phyloP scores from a whole-genome alignment of 768 basidiomycete genomes.

The Auricularia cornea region DNA sequence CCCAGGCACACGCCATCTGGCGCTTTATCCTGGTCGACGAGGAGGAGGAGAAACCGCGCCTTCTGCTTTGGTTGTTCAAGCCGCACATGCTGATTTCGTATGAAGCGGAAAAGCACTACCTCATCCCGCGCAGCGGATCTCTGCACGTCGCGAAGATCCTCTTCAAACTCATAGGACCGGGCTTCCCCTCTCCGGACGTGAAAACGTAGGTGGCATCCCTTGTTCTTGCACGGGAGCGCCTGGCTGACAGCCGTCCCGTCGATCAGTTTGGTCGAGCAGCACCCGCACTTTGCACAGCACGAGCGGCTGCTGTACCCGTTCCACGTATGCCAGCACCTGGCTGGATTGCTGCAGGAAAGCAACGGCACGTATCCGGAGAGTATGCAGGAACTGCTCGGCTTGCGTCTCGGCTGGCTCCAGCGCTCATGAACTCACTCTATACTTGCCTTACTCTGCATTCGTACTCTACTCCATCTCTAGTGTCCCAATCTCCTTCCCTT shows the following conservation, averaged over 20 bases:
- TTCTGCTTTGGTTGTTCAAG: slow-evolving; percentile 95
- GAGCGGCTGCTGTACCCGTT: slow-evolving; percentile 81
- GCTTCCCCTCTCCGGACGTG: slow-evolving; percentile 42
- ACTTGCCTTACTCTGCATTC: too few relatives aligned
- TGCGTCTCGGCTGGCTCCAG: slow-evolving; percentile 75
- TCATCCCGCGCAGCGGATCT: slow-evolving; percentile 53
- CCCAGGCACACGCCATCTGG: slow-evolving; percentile 88
- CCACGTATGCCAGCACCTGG: slow-evolving; percentile 64
- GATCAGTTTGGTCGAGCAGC: slow-evolving; percentile 38
- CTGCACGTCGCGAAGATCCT: slow-evolving; percentile 75
- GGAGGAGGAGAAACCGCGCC: slow-evolving; percentile 67
- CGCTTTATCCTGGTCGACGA: slow-evolving; percentile 86
- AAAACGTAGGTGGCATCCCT: slow-evolving; percentile 34
- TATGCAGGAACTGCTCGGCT: slow-evolving; percentile 69
- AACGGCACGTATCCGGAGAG: slow-evolving; percentile 66
- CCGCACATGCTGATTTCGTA: slow-evolving; percentile 78
- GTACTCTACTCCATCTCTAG: not conserved
- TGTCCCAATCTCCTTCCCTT: not conserved
- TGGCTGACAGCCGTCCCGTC: not conserved
- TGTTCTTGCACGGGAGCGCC: not conserved
- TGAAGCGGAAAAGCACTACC: slow-evolving; percentile 42
- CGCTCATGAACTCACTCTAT: slow-evolving; percentile 11
- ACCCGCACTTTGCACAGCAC: slow-evolving; percentile 81
- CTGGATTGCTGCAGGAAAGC: slow-evolving; percentile 65
- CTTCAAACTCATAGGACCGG: slow-evolving; percentile 68